These are phyloP conservation scores for Termitomyces sp. DNA, from an alignment of 768 basidiomycete genomes.

Conservation along the genomic window DNA sequence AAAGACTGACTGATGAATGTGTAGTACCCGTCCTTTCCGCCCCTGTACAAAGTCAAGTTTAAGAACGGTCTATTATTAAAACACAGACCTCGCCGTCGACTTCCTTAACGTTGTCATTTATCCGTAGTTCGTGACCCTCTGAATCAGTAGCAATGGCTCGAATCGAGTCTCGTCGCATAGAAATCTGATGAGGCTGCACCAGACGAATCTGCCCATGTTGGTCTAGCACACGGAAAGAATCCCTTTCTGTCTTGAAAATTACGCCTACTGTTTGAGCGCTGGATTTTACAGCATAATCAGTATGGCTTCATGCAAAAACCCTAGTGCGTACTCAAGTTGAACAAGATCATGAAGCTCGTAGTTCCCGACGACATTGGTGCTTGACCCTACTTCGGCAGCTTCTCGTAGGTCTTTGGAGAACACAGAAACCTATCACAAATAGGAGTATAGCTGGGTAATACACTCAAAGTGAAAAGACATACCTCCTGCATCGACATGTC, in stretches of 20 bases:
- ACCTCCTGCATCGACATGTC: conserved; percentile 98
- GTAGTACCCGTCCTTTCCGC: conserved; percentile 86
- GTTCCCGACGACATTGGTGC: conserved; percentile 84
- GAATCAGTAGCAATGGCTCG: conserved; percentile 86
- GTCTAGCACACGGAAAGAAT: conserved; percentile 93
- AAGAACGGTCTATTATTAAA: neutral
- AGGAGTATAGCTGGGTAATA: neutral
- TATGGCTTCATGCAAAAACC: neutral
- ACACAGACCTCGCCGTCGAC: conserved; percentile 73
- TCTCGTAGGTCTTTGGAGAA: conserved; percentile 97
- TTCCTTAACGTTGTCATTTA: conserved; percentile 92
- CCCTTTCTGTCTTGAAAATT: conserved; percentile 95
- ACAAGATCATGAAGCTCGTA: conserved; percentile 97
- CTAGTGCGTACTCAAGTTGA: conserved; percentile 78
- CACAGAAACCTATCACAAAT: conserved; percentile 69
- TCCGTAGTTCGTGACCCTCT: conserved; percentile 79
- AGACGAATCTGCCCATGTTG: conserved; percentile 87
- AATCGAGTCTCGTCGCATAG: conserved; percentile 78
- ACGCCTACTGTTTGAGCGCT: conserved; percentile 94
- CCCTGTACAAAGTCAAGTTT: conserved; percentile 33
- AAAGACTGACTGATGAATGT: conserved; percentile 90
- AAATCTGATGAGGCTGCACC: conserved; percentile 92
- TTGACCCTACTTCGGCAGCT: conserved; percentile 94
- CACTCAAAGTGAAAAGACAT: conserved; percentile 5
- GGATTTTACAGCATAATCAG: conserved; percentile 8